Evolutionary conservation across 2,329 filamentous ascomycete genomes (phyloP).

Genomic region (Alternaria arbusti): DNA sequence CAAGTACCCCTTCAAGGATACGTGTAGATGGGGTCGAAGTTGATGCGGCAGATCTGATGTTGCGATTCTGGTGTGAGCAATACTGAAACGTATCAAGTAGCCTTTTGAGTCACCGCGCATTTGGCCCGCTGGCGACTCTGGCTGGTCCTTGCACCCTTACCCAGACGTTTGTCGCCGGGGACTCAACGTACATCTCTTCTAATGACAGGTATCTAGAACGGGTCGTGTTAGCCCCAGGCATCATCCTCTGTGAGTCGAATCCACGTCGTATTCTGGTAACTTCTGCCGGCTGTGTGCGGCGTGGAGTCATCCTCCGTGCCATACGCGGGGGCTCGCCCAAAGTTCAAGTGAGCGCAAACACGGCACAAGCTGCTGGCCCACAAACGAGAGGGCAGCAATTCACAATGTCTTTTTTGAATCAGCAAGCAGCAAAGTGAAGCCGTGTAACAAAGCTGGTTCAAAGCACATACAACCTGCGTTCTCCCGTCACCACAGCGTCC

Average conservation of each 20-base stretch:
- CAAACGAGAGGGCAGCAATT: conserved; percentile 7
- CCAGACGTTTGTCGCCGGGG: background rate
- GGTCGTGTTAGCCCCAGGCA: background rate
- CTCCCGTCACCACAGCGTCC: background rate
- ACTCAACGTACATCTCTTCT: background rate
- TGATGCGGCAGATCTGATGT: background rate
- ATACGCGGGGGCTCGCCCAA: background rate
- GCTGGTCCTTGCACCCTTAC: background rate
- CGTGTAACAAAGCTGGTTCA: background rate
- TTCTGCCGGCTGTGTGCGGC: conserved; percentile 8
- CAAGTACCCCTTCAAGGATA: background rate
- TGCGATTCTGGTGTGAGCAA: background rate
- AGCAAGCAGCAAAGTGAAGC: background rate
- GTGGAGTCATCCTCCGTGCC: conserved; percentile 1
- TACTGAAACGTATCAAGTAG: background rate
- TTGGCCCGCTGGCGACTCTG: background rate
- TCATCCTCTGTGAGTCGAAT: background rate
- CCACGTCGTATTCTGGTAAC: background rate
- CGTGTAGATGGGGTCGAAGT: background rate
- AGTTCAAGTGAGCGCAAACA: background rate
- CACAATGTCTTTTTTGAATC: background rate
- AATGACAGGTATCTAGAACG: background rate
- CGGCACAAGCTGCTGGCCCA: background rate
- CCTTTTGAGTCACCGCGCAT: background rate
- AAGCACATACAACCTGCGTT: conserved; percentile 7